Base-by-base conservation (phyloP, 176 grass and related monocot species). In the Cenchrus fungigraminus region DNA sequence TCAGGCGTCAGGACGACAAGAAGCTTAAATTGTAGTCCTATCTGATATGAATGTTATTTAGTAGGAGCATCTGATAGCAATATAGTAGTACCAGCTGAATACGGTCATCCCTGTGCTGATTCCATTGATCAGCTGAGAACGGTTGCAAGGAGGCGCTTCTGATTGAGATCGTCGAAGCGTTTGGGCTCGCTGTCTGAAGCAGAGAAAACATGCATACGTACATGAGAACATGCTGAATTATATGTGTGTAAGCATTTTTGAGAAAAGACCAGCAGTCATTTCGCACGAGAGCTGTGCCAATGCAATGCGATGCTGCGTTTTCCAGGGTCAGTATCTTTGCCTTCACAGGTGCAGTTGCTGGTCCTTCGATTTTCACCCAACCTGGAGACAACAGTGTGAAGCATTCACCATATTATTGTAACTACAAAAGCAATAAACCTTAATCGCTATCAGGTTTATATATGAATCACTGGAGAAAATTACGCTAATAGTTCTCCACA, bases 241-340 rank as follows among this genome's bases (percentile, higher is more conserved):
- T 40, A 25, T 25, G 25, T 25, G 25, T 25, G 25, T 25, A 25
- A 25, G 25, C 25, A 25, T 25, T 25, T 25, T 25, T 97, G 51
- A 97, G 88, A 76, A 97, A 97, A 46, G 92, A 94, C 95, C 95
- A 94, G 74, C 95, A 97, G 53, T 87, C 84, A 43, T 89, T 97
- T 58, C 80, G 88, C 12, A 89, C 92, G 9, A 94, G 69, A 54
- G 84, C 68, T 19, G 86, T 97, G 78, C 95, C 95, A 0, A 91
- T 68, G 64, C 92, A 97, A 6, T 88, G 85, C 19, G 90, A 90
- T 51, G 12, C 88, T 12, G 83, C 73, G 13, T 79, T 88, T 71
- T 60, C 84, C 3, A 85, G 82, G 13, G 91, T 87, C 43, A 88
- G 37, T 16, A 98, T 68, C 82, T 69, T 95, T 57, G 92, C 95